phyloP scores from a whole-genome alignment of 306 rosid genomes.

The Acacia melanoxylon region DNA sequence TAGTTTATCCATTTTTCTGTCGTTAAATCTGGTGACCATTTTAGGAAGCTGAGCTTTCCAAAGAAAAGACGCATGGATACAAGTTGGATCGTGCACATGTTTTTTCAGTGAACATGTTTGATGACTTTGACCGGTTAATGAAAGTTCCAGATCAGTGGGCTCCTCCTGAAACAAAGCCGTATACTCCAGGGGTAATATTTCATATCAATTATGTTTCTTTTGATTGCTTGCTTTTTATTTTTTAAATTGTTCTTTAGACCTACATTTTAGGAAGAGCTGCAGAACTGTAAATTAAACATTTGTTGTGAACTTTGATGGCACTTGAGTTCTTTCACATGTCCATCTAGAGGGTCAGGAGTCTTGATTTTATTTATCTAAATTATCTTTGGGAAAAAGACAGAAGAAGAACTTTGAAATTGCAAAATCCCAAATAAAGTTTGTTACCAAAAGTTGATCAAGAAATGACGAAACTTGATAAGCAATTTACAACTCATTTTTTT shows the following conservation, averaged over 20 bases:
- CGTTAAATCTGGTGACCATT: neutral
- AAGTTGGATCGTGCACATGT: slow-evolving; percentile 78
- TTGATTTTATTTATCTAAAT: neutral
- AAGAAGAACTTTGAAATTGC: too few species aligned
- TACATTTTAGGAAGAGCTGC: neutral
- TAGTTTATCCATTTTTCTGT: neutral
- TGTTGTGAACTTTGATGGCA: neutral
- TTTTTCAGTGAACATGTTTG: slow-evolving; percentile 75
- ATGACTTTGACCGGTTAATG: slow-evolving; percentile 73
- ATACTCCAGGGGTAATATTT: slow-evolving; percentile 66
- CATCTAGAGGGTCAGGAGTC: neutral
- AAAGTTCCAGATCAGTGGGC: slow-evolving; percentile 89
- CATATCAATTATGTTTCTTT: neutral
- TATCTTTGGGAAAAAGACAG: neutral
- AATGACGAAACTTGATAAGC: too few species aligned
- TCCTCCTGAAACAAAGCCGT: slow-evolving; percentile 69
- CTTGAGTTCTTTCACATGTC: neutral
- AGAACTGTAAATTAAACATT: neutral
- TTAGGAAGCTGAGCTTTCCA: slow-evolving; percentile 93
- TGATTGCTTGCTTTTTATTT: neutral
- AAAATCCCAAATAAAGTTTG: too few species aligned
- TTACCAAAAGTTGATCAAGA: too few species aligned
- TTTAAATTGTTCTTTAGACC: neutral
- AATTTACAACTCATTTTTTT: too few species aligned
- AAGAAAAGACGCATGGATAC: slow-evolving; percentile 85